These are phyloP conservation scores for Blastomyces silverae DNA, from an alignment of 2,329 filamentous ascomycete species.

Conservation along the genomic window DNA sequence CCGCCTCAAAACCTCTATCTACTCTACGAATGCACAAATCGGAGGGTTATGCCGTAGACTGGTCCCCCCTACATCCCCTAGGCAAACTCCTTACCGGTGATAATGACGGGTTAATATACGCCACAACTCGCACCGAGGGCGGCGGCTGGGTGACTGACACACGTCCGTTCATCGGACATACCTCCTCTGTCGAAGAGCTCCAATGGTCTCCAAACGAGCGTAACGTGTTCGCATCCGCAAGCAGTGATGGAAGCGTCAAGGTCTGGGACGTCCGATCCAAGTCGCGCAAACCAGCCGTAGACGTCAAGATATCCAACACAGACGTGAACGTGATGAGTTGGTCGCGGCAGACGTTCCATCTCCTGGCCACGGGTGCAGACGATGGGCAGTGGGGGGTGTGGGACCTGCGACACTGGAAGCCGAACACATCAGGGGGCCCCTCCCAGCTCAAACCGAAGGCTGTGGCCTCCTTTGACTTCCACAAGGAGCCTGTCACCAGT, in stretches of 20 bases:
- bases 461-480: slow-evolving; percentile 89
- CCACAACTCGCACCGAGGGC: slow-evolving; percentile 76
- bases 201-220: slow-evolving; percentile 94
- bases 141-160: slow-evolving; percentile 86
- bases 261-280: slow-evolving; percentile 95
- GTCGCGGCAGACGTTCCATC: slow-evolving; percentile 79
- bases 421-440: slow-evolving; percentile 45
- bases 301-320: slow-evolving; percentile 70
- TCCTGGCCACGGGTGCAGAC: slow-evolving; percentile 87
- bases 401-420: slow-evolving; percentile 95
- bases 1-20: slow-evolving; percentile 80
- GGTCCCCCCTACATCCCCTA: slow-evolving; percentile 73
- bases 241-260: slow-evolving; percentile 87
- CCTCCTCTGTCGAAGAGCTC: slow-evolving; percentile 80
- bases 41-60: slow-evolving; percentile 96
- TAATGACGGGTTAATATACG: slow-evolving; percentile 80
- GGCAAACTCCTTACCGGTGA: slow-evolving; percentile 90
- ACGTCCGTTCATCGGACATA: slow-evolving; percentile 75
- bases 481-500: slow-evolving; percentile 92
- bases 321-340: slow-evolving; percentile 97
- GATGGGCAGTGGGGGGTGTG: slow-evolving; percentile 93
- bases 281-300: slow-evolving; percentile 78
- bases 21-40: slow-evolving; percentile 86
- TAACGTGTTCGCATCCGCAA: slow-evolving; percentile 90
- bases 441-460: slow-evolving; percentile 58